phyloP scores from a whole-genome alignment of 1,139 yeast species.

The Yamadazyma sp. region DNA sequence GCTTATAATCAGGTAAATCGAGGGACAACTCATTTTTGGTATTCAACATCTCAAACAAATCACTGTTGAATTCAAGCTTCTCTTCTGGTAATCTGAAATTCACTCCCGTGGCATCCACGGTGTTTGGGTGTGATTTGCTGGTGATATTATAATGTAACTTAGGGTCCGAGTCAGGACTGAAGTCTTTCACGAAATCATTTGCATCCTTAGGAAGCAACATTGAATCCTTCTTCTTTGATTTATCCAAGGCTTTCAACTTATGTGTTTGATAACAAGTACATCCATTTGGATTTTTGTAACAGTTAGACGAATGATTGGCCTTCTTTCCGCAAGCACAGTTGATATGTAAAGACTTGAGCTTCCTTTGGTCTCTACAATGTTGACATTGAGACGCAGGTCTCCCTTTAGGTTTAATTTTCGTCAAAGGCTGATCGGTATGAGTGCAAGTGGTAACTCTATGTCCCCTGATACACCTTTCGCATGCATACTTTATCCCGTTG shows the following conservation, averaged over 20 bases:
- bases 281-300: slow-evolving; percentile 48
- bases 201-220: slow-evolving; percentile 1
- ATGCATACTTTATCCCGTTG: slow-evolving; percentile 92
- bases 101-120: not conserved
- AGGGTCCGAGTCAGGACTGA: not conserved
- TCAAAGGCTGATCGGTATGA: slow-evolving; percentile 86
- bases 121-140: no score
- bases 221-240: slow-evolving; percentile 24
- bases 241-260: slow-evolving; percentile 22
- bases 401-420: slow-evolving; percentile 94
- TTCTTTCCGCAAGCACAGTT: slow-evolving; percentile 72
- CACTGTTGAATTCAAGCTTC: slow-evolving; percentile 7
- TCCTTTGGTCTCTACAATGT: slow-evolving; percentile 82
- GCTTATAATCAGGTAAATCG: slow-evolving; percentile 3
- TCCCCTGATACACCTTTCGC: slow-evolving; percentile 94
- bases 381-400: slow-evolving; percentile 91
- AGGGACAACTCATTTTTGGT: not conserved
- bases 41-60: slow-evolving; percentile 9
- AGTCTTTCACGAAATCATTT: slow-evolving; percentile 1
- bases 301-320: slow-evolving; percentile 49
- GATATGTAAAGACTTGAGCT: slow-evolving; percentile 66
- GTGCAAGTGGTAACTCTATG: slow-evolving; percentile 93
- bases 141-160: not conserved
- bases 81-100: slow-evolving; percentile 3
- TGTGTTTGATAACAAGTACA: slow-evolving; percentile 52